Evolutionary conservation across 164 flowering plant species (phyloP), one percentile per base, ranked within the genome.

Genomic region (Nymphaea thermarum): DNA sequence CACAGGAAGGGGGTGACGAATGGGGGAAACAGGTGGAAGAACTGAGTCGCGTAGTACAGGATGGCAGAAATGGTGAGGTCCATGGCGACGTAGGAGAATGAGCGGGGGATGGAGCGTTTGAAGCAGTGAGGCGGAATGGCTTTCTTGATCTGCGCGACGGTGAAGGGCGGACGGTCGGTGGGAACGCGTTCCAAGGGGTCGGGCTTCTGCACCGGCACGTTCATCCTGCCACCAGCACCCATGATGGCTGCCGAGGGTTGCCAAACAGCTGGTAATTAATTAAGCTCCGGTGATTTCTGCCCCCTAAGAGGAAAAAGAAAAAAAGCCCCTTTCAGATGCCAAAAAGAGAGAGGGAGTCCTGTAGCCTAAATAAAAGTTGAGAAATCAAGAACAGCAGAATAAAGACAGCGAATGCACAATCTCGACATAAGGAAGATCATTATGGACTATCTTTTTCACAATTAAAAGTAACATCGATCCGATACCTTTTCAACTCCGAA

Each of bases 41-140:
- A 86, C 61, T 62, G 72, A 68, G 87, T 77, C 60, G 93, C 88
- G 65, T 80, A 82, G 70, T 81, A 87, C 51, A 88, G 65, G 74
- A 82, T 4, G 43, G 71, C 79, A 70, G 77, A 84, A n/a, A 83
- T 73, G 70, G 74, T 45, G 4, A 91, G 80, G 79, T 88, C 97
- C 14, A 62, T 73, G 55, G 76, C 80, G 2, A 88, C 83, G 59
- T 87, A 88, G 64, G 94, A 84, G 78, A 86, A 87, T 12, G 95
- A 91, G 59, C 77, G 87, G 62, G 79, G 78, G 45, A 86, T 75
- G 6, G 95, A 91, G 51, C 97, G 89, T 60, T 82, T 57, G 82
- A 91, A 91, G 68, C 95, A 91, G 71, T 86, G 95, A 43, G 95
- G 87, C 8, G 97, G 97, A 60, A 88, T 84, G 73, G 90, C 91